phyloP scores from a whole-genome alignment of 83 land plant species.

The Isoetes engelmannii region DNA sequence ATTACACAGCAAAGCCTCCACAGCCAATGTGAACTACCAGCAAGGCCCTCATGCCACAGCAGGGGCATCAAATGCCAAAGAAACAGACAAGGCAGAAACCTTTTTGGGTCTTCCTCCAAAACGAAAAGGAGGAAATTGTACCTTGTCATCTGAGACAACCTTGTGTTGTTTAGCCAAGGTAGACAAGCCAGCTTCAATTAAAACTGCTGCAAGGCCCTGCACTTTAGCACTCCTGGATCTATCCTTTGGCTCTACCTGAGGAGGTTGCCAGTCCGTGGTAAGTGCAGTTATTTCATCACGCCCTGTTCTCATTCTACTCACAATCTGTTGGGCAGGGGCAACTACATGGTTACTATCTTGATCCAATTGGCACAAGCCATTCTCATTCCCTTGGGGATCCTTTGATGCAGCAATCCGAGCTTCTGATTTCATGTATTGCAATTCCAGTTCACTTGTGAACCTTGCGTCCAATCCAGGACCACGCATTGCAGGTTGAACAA shows the following conservation, averaged over 20 bases:
- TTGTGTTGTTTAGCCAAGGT: conserved; percentile 1
- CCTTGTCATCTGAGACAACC: neutral
- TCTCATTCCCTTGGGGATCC: conserved; percentile 9
- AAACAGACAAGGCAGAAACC: too few relatives aligned
- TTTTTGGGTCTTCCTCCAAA: too few relatives aligned
- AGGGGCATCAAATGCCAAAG: too few relatives aligned
- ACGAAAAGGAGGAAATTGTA: too few relatives aligned
- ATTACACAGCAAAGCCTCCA: too few relatives aligned
- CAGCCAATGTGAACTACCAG: too few relatives aligned
- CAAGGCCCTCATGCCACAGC: too few relatives aligned
- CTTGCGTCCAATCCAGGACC: conserved; percentile 20
- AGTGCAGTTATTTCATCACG: conserved; percentile 23
- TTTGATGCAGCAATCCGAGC: neutral
- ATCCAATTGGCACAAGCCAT: neutral
- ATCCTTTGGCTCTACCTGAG: conserved; percentile 20
- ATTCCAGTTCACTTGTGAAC: conserved; percentile 31
- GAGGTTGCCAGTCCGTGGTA: conserved; percentile 29
- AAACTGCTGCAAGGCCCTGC: conserved; percentile 17
- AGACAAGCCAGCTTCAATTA: conserved; percentile 26
- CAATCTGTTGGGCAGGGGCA: neutral
- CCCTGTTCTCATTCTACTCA: neutral
- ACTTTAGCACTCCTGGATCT: neutral
- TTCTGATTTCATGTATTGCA: conserved; percentile 2
- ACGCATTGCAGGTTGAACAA: conserved; percentile 10
- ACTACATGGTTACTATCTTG: neutral